These are phyloP conservation scores for Tuber calosporum DNA, from an alignment of 495 filamentous ascomycete genomes.

Conservation along the genomic window DNA sequence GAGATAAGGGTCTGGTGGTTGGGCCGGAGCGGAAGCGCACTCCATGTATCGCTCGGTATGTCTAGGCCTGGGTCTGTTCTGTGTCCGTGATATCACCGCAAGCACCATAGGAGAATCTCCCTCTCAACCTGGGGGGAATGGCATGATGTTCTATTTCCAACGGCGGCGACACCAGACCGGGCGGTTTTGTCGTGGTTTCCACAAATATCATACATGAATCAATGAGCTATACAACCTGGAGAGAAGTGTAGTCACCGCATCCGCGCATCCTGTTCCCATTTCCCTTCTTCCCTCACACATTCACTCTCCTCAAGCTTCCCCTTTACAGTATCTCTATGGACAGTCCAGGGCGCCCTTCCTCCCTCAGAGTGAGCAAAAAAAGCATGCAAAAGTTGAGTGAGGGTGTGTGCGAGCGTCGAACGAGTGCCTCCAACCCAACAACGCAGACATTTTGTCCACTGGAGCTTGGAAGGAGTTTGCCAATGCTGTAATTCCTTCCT, in stretches of 20 bases:
- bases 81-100: background rate
- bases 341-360: background rate
- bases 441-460: conserved; percentile 35
- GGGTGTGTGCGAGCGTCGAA: conserved; percentile 37
- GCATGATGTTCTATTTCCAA: background rate
- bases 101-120: background rate
- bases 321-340: background rate
- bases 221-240: background rate
- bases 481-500: conserved; percentile 6
- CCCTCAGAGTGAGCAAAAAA: background rate
- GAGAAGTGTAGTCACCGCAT: background rate
- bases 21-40: background rate
- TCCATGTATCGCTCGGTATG: background rate
- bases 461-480: conserved; percentile 24
- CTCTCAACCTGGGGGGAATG: background rate
- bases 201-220: background rate
- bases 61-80: background rate
- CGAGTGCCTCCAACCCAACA: conserved; percentile 26
- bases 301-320: background rate
- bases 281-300: background rate
- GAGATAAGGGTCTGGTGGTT: background rate
- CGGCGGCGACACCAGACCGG: background rate
- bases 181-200: background rate
- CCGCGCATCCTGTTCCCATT: background rate
- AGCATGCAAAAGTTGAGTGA: background rate